A percentile compares a stretch with the other conserved stretches of the same genome.
phyloP scores from a whole-genome alignment of 495 filamentous ascomycete species.

The Mytilinidion resinicola region DNA sequence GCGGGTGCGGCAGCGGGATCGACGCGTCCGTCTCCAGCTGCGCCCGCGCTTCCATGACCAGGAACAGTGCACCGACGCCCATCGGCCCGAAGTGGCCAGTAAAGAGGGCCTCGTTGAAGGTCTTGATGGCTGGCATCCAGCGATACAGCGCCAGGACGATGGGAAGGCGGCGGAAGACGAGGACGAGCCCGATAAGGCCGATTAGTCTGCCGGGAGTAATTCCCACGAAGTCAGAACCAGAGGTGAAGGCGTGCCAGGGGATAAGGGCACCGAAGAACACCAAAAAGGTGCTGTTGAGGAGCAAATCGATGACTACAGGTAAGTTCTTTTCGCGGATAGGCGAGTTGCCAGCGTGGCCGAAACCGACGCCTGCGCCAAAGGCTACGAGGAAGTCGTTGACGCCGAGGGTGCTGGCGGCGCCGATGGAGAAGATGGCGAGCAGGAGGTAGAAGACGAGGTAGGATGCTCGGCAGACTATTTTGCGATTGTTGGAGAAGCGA shows the following conservation, averaged over 20 bases:
- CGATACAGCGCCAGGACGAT: slow-evolving; percentile 40
- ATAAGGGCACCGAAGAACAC: slow-evolving; percentile 47
- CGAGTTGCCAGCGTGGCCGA: slow-evolving; percentile 42
- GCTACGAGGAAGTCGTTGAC: slow-evolving; percentile 47
- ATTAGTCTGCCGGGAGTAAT: slow-evolving; percentile 38
- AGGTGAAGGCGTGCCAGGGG: slow-evolving; percentile 39
- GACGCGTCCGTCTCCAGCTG: slow-evolving; percentile 41
- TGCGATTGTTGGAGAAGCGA: slow-evolving; percentile 31
- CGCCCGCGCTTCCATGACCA: slow-evolving; percentile 46
- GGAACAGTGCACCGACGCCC: slow-evolving; percentile 47
- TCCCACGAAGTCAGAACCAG: slow-evolving; percentile 16
- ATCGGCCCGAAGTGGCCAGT: slow-evolving; percentile 49
- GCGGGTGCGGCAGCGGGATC: slow-evolving; percentile 35
- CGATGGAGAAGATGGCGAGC: slow-evolving; percentile 43
- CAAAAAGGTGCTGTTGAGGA: slow-evolving; percentile 46
- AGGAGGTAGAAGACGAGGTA: slow-evolving; percentile 49
- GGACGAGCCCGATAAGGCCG: slow-evolving; percentile 39
- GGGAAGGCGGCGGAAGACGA: slow-evolving; percentile 44
- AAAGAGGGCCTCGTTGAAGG: slow-evolving; percentile 46
- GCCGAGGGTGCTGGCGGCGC: slow-evolving; percentile 42
- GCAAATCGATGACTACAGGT: slow-evolving; percentile 41
- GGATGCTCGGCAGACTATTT: slow-evolving; percentile 38
- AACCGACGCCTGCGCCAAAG: slow-evolving; percentile 47
- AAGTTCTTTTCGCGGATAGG: slow-evolving; percentile 37
- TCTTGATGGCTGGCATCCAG: slow-evolving; percentile 41